Evolutionary conservation across 176 grass and related monocot species (phyloP).

Genomic region (Aegilops speltoides): DNA sequence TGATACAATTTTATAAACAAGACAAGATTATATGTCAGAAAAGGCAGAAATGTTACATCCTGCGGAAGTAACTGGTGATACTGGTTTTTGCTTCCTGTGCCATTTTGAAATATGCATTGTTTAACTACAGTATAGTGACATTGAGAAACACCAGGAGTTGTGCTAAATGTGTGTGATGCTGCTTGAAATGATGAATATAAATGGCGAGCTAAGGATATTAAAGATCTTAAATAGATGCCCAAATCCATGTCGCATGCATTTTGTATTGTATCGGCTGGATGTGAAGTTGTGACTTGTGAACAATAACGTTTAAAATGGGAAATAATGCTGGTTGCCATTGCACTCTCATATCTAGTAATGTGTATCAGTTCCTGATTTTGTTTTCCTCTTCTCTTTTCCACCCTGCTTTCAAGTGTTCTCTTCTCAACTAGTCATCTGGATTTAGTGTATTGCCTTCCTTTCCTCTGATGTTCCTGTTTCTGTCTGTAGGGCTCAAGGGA

Average conservation of each 20-base stretch:
- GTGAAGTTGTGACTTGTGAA: background rate
- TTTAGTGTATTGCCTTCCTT: conserved; percentile 19
- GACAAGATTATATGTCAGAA: background rate
- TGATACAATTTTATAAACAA: background rate
- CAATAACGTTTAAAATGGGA: background rate
- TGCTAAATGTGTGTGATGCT: background rate
- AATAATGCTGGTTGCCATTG: background rate
- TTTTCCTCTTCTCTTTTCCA: background rate
- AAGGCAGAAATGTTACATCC: background rate
- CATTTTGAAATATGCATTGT: background rate
- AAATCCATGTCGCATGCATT: background rate
- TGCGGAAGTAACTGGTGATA: background rate
- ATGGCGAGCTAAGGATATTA: background rate
- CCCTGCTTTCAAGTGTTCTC: background rate
- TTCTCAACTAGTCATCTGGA: too few species aligned
- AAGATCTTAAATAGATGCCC: background rate
- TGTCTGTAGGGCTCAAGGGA: conserved; percentile 63
- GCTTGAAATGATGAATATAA: background rate
- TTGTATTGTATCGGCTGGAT: background rate
- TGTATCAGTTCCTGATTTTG: conserved; percentile 8
- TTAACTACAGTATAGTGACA: background rate
- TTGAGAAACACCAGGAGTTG: background rate
- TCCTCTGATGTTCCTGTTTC: conserved; percentile 6
- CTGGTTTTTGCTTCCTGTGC: background rate
- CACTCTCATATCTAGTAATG: background rate